Evolutionary conservation across 192 early-diverging fungal species (phyloP), one percentile per base, ranked within the genome.

Genomic region (Chytriomyces confervae): DNA sequence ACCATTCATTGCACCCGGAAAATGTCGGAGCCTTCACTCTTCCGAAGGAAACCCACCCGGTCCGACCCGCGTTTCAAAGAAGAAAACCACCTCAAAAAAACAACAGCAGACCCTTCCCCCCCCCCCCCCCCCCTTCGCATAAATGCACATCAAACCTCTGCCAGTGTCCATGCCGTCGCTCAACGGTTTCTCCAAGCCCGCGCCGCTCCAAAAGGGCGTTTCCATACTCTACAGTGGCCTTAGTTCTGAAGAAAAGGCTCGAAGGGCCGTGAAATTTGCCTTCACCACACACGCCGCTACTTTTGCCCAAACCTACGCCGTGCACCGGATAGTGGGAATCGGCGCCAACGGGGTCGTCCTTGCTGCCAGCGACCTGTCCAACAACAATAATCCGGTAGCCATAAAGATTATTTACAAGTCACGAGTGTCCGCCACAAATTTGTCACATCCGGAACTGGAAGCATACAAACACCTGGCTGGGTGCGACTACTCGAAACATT

Each of bases 331-430:
- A 48, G 53, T 79, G 23, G 78, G 78, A 7, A 75, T 75, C 66
- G 78, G 78, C 24, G 29, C 78, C 60, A 79, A 79, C 65, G 78
- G 78, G 29, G 78, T 75, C 6, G 63, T 74, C 13, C 78, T 79
- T 9, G 77, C 69, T 36, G 50, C 49, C 50, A 45, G 20, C 5
- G 9, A 16, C 24, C 60, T n/a, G 4, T 72, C 53, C 9, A 61
- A 7, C 18, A 16, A 27, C 29, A 18, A 16, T 11, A 6, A 24
- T 7, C 48, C 57, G 13, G 20, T 74, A 36, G 57, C 61, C 18
- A 63, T 74, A 27, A 74, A 74, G 27, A 47, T 74, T 23, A 74
- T 74, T 48, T 74, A 74, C 61, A 61, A 63, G n/a, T 8, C 61
- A n/a, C 36, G 45, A 11, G 67, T 48, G 47, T 18, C 61, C 53